Base-by-base conservation (phyloP, 2,329 filamentous ascomycete genomes). In the Hypoxylon rubiginosum region DNA sequence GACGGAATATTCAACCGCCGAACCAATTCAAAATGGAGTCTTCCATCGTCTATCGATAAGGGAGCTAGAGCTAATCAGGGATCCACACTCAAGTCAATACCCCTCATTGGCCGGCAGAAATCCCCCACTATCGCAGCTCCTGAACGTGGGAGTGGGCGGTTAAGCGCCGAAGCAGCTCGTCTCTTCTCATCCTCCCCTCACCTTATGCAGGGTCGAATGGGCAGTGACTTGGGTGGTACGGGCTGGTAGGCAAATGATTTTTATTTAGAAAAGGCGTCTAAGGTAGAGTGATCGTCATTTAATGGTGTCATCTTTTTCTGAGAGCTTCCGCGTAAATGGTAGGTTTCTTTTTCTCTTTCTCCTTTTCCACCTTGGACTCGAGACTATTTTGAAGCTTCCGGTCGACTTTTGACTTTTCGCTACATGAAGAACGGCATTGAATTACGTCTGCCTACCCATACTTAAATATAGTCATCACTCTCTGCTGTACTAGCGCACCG, bases 141-240 rank as follows among this genome's bases (percentile, higher is more conserved):
- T 43, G 62, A 64, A 58, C 55, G 69, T 71, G 64, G 63, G 66
- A 73, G 67, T 75, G 72, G 70, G 68, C 66, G 26, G 63, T 50
- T 76, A 76, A 76, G 74, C 74, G 74, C 75, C 72, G 57, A 65
- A 67, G n/a, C 55, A 64, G 45, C 57, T 65, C 36, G 36, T 41
- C 32, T 43, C 15, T 21, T 48, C 41, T 52, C 19, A 26, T 64
- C 57, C 64, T 48, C 26, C 52, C 45, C 50, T 24, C 52, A 53
- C 46, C 45, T 50, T 41, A 58, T 62, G 50, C 55, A 60, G 58
- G 53, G 49, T 45, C 26, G 45, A 46, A 53, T 64, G 28, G 45
- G 46, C n/a, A 24, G 28, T 13, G 17, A 24, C 9, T 30, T 62
- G 58, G 36, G 46, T 49, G 39, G 51, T 34, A 48, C 45, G 36